Conservation (phyloP, 2,329 filamentous ascomycete species). For the Fusarium verrucosum region DNA sequence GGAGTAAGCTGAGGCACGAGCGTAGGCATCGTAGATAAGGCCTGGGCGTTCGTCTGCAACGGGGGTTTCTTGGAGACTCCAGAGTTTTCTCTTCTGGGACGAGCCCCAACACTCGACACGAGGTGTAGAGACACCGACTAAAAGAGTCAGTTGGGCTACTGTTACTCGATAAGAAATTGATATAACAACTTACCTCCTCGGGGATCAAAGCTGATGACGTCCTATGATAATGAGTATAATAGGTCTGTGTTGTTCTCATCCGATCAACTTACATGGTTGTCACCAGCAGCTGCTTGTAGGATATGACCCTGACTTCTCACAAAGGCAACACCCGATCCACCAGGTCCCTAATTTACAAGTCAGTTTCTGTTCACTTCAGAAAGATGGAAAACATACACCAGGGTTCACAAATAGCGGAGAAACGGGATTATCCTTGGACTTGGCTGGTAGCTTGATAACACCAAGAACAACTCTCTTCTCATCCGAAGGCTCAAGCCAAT, state of each 20-base stretch:
- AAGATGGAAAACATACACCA: constrained; percentile 41
- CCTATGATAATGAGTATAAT: constrained; percentile 39
- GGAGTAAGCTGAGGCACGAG: constrained; percentile 54
- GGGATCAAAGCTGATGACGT: constrained; percentile 62
- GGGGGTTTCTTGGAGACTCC: constrained; percentile 55
- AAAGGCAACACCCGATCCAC: constrained; percentile 56
- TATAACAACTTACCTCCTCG: constrained; percentile 53
- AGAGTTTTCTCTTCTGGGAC: constrained; percentile 53
- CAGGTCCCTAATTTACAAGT: constrained; percentile 53
- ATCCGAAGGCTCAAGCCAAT: constrained; percentile 46
- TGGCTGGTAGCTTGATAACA: constrained; percentile 48
- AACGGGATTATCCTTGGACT: constrained; percentile 37
- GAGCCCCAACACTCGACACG: constrained; percentile 62
- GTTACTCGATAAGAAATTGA: neutral
- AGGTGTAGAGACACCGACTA: constrained; percentile 60
- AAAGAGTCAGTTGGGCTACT: neutral
- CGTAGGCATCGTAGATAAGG: constrained; percentile 56
- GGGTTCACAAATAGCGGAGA: constrained; percentile 51
- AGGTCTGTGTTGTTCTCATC: neutral
- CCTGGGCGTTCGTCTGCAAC: constrained; percentile 59
- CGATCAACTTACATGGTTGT: constrained; percentile 52
- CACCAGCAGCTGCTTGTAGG: constrained; percentile 57
- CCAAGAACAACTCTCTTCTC: constrained; percentile 46
- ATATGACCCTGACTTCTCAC: constrained; percentile 45
- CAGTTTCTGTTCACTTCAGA: neutral